Evolutionary conservation across 768 basidiomycete species (phyloP).

Genomic region (Nidularia pulvinata): DNA sequence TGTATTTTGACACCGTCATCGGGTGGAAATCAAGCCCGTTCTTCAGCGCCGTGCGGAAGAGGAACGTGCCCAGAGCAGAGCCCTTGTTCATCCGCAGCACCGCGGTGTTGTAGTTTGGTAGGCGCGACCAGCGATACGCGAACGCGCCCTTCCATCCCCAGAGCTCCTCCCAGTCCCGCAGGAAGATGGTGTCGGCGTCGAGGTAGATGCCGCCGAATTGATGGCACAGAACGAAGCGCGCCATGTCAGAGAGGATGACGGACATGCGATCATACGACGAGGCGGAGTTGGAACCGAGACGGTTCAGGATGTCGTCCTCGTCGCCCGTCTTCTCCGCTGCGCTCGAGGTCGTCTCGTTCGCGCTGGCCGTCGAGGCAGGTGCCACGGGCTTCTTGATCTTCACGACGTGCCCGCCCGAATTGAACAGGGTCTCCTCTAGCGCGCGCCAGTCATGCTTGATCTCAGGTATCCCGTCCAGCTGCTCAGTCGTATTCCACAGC

Average conservation of each 20-base stretch:
- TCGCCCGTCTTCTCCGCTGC: constrained; percentile 47
- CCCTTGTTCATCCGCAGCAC: constrained; percentile 87
- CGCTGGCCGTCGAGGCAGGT: constrained; percentile 20
- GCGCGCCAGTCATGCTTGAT: constrained; percentile 87
- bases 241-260: constrained; percentile 95
- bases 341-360: constrained; percentile 47
- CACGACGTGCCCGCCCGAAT: constrained; percentile 81
- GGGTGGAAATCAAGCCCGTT: constrained; percentile 96
- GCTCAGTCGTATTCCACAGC: constrained; percentile 97
- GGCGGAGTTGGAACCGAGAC: constrained; percentile 87
- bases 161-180: constrained; percentile 96
- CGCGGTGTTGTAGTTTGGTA: constrained; percentile 93
- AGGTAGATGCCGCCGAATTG: constrained; percentile 94
- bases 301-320: constrained; percentile 56
- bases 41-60: constrained; percentile 91
- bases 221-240: constrained; percentile 93
- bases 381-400: constrained; percentile 43
- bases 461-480: constrained; percentile 85
- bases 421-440: constrained; percentile 77
- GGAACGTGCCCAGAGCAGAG: constrained; percentile 86
- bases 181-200: constrained; percentile 90
- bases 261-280: constrained; percentile 89
- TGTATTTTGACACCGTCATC: constrained; percentile 86
- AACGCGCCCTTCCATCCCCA: constrained; percentile 97
- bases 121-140: constrained; percentile 92